Evolutionary conservation across 106 monocot genomes (phyloP), one percentile per base, ranked within the genome.

Genomic region (Dioscorea zingiberensis): DNA sequence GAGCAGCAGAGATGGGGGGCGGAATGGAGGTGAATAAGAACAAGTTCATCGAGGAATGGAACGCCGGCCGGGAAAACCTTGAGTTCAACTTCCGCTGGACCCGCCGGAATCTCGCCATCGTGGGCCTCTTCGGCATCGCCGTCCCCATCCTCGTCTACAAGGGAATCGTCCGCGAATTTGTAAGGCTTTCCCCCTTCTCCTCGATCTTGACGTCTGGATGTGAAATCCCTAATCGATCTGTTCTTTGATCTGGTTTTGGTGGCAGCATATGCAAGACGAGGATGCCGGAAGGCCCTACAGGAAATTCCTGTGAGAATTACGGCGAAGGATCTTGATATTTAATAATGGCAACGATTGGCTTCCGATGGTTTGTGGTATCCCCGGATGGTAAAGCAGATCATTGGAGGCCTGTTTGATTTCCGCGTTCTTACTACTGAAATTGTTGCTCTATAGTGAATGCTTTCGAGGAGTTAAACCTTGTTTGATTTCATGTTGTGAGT

Each of bases 11-110:
- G 51, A 94, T 94, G 94, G 94, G 77, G 8, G 94, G 94, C 61
- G 94, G 94, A n/a, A 94, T 94, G 94, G 94, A 84, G 66, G 94
- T 90, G 63, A 84, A 85, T 70, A 82, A 77, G 77, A 90, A 94
- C 94, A 74, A 70, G 67, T 83, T 67, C 82, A 82, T 94, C 55
- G 94, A 94, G 78, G 87, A 90, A 17, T 94, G 90, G 90, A 83
- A 75, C 83, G 72, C 84, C 16, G 94, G 75, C 17, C 56, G 94
- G 14, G 90, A 90, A 77, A 90, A 94, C 47, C 84, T 94, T 13
- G 90, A 94, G 84, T 58, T 83, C 55, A 90, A 87, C 77, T 94
- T 94, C 73, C 86, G 90, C 46, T 94, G 90, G 90, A 82, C 81
- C 54, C 87, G 94, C 62, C 94, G 90, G 79, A 94, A 74, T 76